Base-by-base conservation (phyloP, 768 basidiomycete genomes). In the Phylloporus sp. region DNA sequence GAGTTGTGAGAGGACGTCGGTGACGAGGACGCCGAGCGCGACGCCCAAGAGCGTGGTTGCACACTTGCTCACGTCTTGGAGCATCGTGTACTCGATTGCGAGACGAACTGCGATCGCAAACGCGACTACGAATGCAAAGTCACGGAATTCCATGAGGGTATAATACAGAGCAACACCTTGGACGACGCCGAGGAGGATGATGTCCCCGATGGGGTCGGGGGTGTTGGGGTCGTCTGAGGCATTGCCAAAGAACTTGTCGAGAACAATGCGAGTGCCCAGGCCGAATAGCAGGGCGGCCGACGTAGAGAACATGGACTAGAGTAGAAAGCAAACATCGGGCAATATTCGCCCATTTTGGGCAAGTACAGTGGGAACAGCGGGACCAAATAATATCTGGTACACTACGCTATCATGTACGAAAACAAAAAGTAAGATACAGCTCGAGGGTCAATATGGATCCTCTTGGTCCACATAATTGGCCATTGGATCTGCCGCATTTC, bases 401-500 rank as follows among this genome's bases (percentile, higher is more conserved):
- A 31, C 44, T 20, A 28, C n/a, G 5, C 13, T 20, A 41, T 11
- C 31, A 23, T 24, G 9, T 9, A 34, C 36, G 22, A 15, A 34
- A 29, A 42, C 36, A 27, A 23, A 34, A 38, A 38, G 18, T 23
- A 28, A 42, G 6, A 3, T 15, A 29, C 15, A 14, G 28, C 13
- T 34, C 31, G 31, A 17, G 17, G 10, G 13, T 57, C 42, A 61
- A 36, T 46, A 59, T 35, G 27, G 17, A 49, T 57, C 51, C 40
- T 78, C 80, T 35, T 65, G 54, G 64, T 92, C 92, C 41, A 90
- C 76, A 62, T 93, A 92, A 64, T 88, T 90, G 32, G 88, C 87
- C 92, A 96, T 96, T 4, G 92, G 92, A 66, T 96, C 92, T 48
- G 92, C 89, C 38, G 75, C 71, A 1, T 79, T 76, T 42, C 80